These are phyloP conservation scores for Gossypium sturtianum DNA, from an alignment of 345 rosid genomes.

Conservation along the genomic window DNA sequence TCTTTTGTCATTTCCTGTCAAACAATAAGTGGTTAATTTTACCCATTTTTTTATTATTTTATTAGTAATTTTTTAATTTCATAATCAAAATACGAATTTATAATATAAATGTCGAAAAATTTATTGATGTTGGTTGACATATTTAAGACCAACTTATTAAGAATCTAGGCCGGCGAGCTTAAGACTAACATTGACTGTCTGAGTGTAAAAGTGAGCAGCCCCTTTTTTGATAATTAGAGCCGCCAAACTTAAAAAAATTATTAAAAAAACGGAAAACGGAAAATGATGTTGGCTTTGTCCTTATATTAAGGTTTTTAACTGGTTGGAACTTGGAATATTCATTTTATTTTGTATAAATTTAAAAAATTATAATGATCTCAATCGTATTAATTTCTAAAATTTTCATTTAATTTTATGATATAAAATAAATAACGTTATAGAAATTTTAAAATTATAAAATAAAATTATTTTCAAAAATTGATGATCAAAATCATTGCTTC, in stretches of 20 bases:
- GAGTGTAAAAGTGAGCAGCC: constrained; percentile 26
- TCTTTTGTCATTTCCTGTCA: constrained; percentile 7
- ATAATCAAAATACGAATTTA: too few relatives aligned
- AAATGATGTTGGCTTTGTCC: constrained; percentile 4
- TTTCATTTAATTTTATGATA: too few relatives aligned
- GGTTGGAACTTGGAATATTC: too few relatives aligned
- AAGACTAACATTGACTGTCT: constrained; percentile 15
- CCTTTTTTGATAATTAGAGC: constrained; percentile 18
- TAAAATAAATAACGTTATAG: too few relatives aligned
- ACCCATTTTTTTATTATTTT: too few relatives aligned
- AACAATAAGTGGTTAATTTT: neutral
- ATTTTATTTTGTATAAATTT: too few relatives aligned
- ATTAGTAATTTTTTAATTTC: too few relatives aligned
- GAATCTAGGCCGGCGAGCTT: constrained; percentile 15
- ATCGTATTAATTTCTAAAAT: too few relatives aligned
- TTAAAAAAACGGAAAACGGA: neutral
- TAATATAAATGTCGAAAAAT: neutral
- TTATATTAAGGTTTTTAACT: neutral
- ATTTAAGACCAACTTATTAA: neutral
- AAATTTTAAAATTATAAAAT: too few relatives aligned
- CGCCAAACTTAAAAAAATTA: constrained; percentile 18
- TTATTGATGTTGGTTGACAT: neutral
- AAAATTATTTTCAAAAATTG: too few relatives aligned
- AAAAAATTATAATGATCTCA: too few relatives aligned
- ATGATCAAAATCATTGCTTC: too few relatives aligned